A percentile compares a stretch with the other conserved stretches of the same genome.
These are phyloP conservation scores for Prunus mume DNA, from an alignment of 306 rosid species.

Conservation along the genomic window DNA sequence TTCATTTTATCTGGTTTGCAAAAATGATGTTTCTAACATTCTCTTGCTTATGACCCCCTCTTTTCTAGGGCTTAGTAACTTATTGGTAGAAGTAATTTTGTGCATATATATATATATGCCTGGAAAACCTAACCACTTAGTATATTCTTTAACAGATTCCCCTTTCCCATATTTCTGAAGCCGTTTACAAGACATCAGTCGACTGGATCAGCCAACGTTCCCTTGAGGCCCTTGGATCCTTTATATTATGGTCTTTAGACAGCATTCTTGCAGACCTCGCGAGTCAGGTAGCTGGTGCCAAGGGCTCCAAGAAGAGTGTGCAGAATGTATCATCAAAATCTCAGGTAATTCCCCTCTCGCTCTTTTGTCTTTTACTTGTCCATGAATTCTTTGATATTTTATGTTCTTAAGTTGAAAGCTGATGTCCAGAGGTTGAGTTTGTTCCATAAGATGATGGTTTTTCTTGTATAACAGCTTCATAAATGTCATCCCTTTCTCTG, in stretches of 20 bases:
- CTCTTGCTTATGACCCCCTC: neutral
- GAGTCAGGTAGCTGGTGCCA: conserved; percentile 55
- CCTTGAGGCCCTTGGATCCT: conserved; percentile 57
- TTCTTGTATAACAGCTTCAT: neutral
- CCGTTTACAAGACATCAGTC: conserved; percentile 64
- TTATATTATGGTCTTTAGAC: conserved; percentile 70
- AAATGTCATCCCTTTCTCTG: neutral
- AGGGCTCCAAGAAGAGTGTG: conserved; percentile 70
- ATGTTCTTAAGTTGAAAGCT: neutral
- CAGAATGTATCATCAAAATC: conserved; percentile 72
- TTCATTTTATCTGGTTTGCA: neutral
- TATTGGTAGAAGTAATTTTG: neutral
- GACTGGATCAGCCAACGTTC: conserved; percentile 76
- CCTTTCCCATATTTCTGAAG: conserved; percentile 65
- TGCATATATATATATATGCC: neutral
- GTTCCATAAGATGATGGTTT: neutral
- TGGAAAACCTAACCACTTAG: conserved; percentile 5
- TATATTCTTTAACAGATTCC: conserved; percentile 57
- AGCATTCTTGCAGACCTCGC: conserved; percentile 63
- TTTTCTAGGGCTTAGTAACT: neutral
- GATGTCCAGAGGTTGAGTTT: neutral
- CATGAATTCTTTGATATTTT: neutral
- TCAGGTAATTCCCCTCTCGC: conserved; percentile 51
- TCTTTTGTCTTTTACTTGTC: neutral
- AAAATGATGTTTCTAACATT: neutral